These are phyloP conservation scores for Oenanthe javanica DNA, from an alignment of 140 eudicot species.

Conservation along the genomic window DNA sequence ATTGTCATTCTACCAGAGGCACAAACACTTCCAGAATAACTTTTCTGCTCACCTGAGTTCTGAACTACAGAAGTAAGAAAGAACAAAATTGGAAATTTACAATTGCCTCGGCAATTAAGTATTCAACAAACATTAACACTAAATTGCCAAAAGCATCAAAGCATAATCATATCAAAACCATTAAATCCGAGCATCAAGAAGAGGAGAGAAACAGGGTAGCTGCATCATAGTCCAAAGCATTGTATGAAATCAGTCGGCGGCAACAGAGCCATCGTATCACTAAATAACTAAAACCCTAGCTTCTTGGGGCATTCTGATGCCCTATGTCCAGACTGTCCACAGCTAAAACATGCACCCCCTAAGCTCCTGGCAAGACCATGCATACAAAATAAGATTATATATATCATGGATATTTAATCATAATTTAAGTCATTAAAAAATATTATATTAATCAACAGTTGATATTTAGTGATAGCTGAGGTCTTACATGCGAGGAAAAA, in stretches of 20 bases:
- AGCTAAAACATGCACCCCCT: constrained; percentile 86
- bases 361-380: constrained; percentile 34
- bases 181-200: background rate
- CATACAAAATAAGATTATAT: background rate
- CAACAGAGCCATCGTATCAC: constrained; percentile 14
- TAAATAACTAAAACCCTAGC: constrained; percentile 33
- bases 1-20: background rate
- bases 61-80: background rate
- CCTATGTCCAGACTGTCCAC: constrained; percentile 79
- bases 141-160: constrained; percentile 2
- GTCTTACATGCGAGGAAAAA: background rate
- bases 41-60: background rate
- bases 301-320: constrained; percentile 85
- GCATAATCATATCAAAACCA: background rate
- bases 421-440: background rate
- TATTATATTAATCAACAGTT: background rate
- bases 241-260: background rate
- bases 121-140: background rate
- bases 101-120: background rate
- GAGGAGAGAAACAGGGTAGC: background rate
- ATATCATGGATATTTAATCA: background rate
- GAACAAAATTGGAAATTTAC: background rate
- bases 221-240: background rate
- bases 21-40: background rate
- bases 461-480: background rate